These are phyloP conservation scores for Pestalotiopsis sp. DNA, from an alignment of 2,329 filamentous ascomycete species.

Conservation along the genomic window DNA sequence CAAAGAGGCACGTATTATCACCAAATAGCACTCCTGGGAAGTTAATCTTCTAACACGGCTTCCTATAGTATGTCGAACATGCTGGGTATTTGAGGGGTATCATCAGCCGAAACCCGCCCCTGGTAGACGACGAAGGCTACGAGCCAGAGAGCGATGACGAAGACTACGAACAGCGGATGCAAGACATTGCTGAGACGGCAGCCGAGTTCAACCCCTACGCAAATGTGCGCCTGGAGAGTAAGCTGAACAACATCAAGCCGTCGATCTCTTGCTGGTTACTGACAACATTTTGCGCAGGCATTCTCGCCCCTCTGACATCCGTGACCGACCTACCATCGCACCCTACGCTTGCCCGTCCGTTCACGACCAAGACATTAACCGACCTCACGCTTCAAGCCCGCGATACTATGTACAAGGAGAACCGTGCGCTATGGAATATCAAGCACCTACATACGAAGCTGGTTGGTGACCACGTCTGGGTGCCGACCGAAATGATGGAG, in stretches of 20 bases:
- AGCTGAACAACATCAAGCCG: conserved; percentile 29
- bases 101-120: conserved; percentile 71
- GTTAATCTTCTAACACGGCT: conserved; percentile 3
- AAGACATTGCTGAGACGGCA: conserved; percentile 63
- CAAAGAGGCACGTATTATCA: conserved; percentile 60
- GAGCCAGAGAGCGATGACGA: conserved; percentile 75
- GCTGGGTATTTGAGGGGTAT: conserved; percentile 74
- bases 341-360: conserved; percentile 74
- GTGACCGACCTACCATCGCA: conserved; percentile 76
- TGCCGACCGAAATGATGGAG: conserved; percentile 61
- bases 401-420: conserved; percentile 75
- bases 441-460: conserved; percentile 74
- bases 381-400: conserved; percentile 71
- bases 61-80: conserved; percentile 67
- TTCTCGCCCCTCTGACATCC: conserved; percentile 75
- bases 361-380: conserved; percentile 72
- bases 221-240: conserved; percentile 72
- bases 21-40: conserved; percentile 16
- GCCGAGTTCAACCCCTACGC: conserved; percentile 76
- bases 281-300: conserved; percentile 45
- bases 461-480: conserved; percentile 74
- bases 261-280: not conserved
- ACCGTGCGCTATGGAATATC: conserved; percentile 71
- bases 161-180: conserved; percentile 66
- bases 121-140: conserved; percentile 78